Base-by-base conservation (phyloP, 139 green algal genomes). In the Chloropicon primus region DNA sequence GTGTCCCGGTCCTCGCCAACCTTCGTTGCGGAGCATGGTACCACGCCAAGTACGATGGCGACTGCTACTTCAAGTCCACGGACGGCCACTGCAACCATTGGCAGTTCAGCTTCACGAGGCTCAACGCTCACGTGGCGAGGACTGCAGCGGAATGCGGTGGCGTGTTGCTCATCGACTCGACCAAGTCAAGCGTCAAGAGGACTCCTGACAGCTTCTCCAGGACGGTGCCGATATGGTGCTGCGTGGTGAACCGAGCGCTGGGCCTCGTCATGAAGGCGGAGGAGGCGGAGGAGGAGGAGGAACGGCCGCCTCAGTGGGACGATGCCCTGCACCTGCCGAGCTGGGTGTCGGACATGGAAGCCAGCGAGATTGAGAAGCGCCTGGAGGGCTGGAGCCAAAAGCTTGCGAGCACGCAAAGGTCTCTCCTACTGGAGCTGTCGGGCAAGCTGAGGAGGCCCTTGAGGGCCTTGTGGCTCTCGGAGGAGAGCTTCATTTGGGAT, bases 11-110 rank as follows among this genome's bases (percentile, higher is more conserved):
- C 53, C 75, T 75, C 0, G 29, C 73, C 3, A 27, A 26, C 17
- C 74, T 74, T 28, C 17, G 73, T 23, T 75, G 71, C 54, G 54
- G 74, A 26, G 28, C 72, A 53, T 74, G 76, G 78, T 78, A 80
- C 73, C 21, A 78, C 2, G 73, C 24, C 1, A 22, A 53, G 0
- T 74, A 80, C 0, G 27, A 85, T 17, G 75, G 53, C 5, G 90
- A 82, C 17, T 97, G 93, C 81, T 97, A 96, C 83, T 98, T 98
- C 84, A 97, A 98, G 82, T 94, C 88, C 5, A 98, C 92, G 1
- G 94, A 98, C 74, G 94, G 94, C 0, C 94, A 98, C 79, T 84
- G 84, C 24, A 87, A 88, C 3, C 91, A 96, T 73, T 97, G 92
- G 90, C 85, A 78, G 0, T 97, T 98, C 85, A 93, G 85, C 80